Percentiles rank a stretch among this genome's conserved stretches.
These are phyloP conservation scores for Dictyostelium capitatum DNA, from an alignment of 78 protist genomes.

Conservation along the genomic window DNA sequence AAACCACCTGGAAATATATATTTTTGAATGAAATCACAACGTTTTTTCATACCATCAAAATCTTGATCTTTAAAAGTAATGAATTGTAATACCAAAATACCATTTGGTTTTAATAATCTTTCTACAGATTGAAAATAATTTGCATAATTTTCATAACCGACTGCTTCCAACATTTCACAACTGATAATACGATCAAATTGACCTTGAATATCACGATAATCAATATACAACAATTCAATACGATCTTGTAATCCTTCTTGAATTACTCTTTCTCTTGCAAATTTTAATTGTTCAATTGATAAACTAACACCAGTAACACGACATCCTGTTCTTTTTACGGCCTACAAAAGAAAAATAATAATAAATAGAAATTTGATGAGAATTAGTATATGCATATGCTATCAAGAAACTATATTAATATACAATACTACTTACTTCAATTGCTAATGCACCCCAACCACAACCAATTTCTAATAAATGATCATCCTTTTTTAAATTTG, in stretches of 20 bases:
- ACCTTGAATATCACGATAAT: constrained; percentile 35
- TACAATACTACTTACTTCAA: constrained; percentile 23
- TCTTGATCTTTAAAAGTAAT: constrained; percentile 61
- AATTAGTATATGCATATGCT: too few species aligned
- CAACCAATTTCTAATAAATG: constrained; percentile 81
- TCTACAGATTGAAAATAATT: constrained; percentile 40
- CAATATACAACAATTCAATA: constrained; percentile 14
- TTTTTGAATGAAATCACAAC: constrained; percentile 78
- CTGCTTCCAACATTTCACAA: constrained; percentile 84
- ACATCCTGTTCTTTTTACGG: constrained; percentile 62
- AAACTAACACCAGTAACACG: constrained; percentile 53
- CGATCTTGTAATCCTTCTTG: constrained; percentile 36
- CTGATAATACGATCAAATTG: constrained; percentile 62
- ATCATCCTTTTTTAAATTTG: constrained; percentile 36
- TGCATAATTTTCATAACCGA: constrained; percentile 62
- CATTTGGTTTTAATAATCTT: constrained; percentile 64
- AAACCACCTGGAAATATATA: constrained; percentile 83
- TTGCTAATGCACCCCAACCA: constrained; percentile 80
- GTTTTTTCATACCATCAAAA: constrained; percentile 27
- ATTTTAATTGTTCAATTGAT: constrained; percentile 47
- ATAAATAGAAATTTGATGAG: background rate
- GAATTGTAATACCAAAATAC: constrained; percentile 55
- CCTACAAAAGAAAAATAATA: constrained; percentile 1
- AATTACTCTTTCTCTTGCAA: constrained; percentile 17
- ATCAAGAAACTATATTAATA: too few species aligned